These are phyloP conservation scores for Amaranthus palmeri DNA, from an alignment of 148 eudicot species.

Conservation along the genomic window DNA sequence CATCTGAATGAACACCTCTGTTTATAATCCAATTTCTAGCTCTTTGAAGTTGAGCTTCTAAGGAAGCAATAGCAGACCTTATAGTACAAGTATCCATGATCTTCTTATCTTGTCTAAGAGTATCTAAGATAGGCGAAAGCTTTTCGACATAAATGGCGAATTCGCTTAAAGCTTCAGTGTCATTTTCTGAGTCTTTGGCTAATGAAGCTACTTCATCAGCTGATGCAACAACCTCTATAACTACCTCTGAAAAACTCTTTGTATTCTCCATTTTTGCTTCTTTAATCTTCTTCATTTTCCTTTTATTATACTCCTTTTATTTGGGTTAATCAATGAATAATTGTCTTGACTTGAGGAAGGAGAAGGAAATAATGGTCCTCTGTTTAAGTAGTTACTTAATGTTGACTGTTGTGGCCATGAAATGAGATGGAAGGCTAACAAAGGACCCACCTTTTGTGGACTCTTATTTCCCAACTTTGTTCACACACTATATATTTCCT, in stretches of 20 bases:
- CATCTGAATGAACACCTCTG: neutral
- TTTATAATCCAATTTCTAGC: constrained; percentile 31
- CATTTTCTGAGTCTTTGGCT: constrained; percentile 33
- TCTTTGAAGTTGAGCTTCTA: constrained; percentile 43
- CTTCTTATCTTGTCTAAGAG: constrained; percentile 36
- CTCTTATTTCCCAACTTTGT: constrained; percentile 9
- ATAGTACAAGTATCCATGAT: constrained; percentile 36
- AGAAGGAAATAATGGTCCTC: constrained; percentile 2
- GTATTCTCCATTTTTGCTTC: constrained; percentile 17
- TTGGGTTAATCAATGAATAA: neutral
- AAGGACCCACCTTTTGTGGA: constrained; percentile 14
- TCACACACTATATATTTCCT: neutral
- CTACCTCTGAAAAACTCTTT: constrained; percentile 34
- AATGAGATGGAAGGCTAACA: neutral
- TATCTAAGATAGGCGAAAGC: constrained; percentile 39
- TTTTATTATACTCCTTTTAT: neutral
- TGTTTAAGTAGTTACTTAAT: neutral
- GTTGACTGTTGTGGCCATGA: constrained; percentile 7
- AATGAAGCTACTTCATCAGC: constrained; percentile 41
- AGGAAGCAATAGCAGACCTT: constrained; percentile 47
- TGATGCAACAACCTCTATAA: constrained; percentile 32
- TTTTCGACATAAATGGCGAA: constrained; percentile 44
- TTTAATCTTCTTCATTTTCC: neutral
- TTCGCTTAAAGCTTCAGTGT: constrained; percentile 28
- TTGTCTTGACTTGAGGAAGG: neutral